Evolutionary conservation across 1,284 basidiomycete species (phyloP), one percentile per base, ranked within the genome.

Genomic region (Malassezia sympodialis): DNA sequence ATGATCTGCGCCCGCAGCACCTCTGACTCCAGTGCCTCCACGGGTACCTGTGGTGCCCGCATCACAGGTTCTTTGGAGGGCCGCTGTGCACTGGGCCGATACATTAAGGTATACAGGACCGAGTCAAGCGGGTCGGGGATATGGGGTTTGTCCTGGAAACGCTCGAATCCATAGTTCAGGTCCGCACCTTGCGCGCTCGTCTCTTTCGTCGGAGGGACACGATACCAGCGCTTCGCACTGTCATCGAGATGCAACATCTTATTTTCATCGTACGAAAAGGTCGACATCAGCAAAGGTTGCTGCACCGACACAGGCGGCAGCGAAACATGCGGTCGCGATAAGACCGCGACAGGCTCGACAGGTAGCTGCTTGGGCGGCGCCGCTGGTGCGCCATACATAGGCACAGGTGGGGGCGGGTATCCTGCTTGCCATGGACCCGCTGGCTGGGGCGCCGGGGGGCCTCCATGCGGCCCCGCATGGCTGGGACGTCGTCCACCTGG

Each of bases 91-190:
- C 10, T 4, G 6, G 30, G 8, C 10, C 56, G 53, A 17, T 50
- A 40, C 59, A 57, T 56, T 21, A 62, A 24, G 23, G 61, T 39
- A 21, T 50, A 47, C 12, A 57, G 23, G 19, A 57, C 46, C 32
- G 56, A 15, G 58, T 70, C 24, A 51, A 56, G 24, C 59, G 63
- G 50, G 58, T 61, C 23, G 58, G 53, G 7, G 51, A 57, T 12
- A 40, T 48, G 12, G 58, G 58, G 17, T 65, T 80, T 80, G 44
- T 88, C 87, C 1, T 82, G 80, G 82, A 85, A 89, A 8, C 79
- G 77, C 12, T 87, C 71, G 42, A 71, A 72, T 6, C 76, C 74
- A 23, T 63, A 57, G 43, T 74, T 75, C 19, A 76, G 61, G 41
- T 76, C 74, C 8, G 65, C 65, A 6, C 48, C 54, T 24, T 51